These are phyloP conservation scores for Schoenoplectus triqueter DNA, from an alignment of 202 grass and related monocot genomes.

Conservation along the genomic window DNA sequence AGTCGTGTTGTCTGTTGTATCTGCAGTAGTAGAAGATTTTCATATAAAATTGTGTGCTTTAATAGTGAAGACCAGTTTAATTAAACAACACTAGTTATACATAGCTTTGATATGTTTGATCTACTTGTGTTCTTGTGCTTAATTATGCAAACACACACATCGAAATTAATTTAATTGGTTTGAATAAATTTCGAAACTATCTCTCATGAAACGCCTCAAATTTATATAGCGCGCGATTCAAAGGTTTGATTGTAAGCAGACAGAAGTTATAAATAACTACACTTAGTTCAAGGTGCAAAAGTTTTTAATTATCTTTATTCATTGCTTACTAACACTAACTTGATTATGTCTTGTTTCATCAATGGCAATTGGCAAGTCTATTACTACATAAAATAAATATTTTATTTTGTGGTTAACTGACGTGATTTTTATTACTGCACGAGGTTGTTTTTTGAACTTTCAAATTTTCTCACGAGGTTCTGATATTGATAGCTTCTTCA, in stretches of 20 bases:
- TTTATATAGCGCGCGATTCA: not conserved
- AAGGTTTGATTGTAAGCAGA: too few species aligned
- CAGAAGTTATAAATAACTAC: not conserved
- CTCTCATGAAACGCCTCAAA: not conserved
- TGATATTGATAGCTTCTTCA: not conserved
- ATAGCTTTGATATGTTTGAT: constrained; percentile 18
- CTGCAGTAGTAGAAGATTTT: constrained; percentile 12
- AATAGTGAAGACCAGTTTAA: not conserved
- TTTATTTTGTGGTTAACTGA: not conserved
- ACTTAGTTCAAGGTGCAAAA: not conserved
- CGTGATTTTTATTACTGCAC: not conserved
- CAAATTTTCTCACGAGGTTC: too few species aligned
- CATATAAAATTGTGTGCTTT: not conserved
- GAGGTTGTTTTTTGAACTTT: not conserved
- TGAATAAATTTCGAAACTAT: too few species aligned
- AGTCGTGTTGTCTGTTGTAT: not conserved
- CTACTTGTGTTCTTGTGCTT: not conserved
- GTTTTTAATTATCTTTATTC: not conserved
- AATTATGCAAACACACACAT: not conserved
- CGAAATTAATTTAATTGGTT: too few species aligned
- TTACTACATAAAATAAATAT: not conserved
- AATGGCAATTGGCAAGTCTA: not conserved
- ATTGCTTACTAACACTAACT: not conserved
- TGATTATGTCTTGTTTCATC: not conserved
- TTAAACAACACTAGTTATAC: not conserved